These are phyloP conservation scores for Herpetomonas muscarum DNA, from an alignment of 208 protist species.

Conservation along the genomic window DNA sequence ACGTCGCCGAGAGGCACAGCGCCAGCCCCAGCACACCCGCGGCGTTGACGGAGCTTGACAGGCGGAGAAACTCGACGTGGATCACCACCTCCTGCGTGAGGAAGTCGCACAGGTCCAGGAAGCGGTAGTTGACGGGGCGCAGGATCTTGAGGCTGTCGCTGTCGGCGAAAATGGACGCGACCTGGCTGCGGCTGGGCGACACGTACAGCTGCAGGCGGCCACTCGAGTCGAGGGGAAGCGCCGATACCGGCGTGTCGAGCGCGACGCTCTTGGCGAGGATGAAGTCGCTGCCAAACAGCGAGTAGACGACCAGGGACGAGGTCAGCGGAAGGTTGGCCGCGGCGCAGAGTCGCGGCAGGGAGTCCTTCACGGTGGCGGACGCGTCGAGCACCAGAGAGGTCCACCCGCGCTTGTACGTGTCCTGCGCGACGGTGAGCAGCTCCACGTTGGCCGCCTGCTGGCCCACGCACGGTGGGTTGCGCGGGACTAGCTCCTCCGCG, in stretches of 20 bases:
- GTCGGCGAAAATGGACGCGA: slow-evolving; percentile 68
- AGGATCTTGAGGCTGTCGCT: slow-evolving; percentile 53
- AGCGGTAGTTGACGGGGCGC: slow-evolving; percentile 56
- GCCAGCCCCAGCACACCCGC: slow-evolving; percentile 57
- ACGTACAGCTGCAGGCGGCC: slow-evolving; percentile 55
- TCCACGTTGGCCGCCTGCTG: slow-evolving; percentile 19
- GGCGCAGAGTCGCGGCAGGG: slow-evolving; percentile 42
- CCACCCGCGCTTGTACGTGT: slow-evolving; percentile 29
- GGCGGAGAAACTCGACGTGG: slow-evolving; percentile 78
- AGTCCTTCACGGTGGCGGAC: slow-evolving; percentile 27
- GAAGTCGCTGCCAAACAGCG: slow-evolving; percentile 62
- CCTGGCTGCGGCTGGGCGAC: slow-evolving; percentile 36
- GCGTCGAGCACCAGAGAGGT: slow-evolving; percentile 21
- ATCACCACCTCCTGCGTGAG: slow-evolving; percentile 68
- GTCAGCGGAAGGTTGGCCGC: slow-evolving; percentile 35
- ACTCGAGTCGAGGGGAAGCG: slow-evolving; percentile 33
- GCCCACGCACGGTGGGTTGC: slow-evolving; percentile 8
- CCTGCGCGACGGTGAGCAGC: slow-evolving; percentile 32
- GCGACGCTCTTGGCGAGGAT: slow-evolving; percentile 43
- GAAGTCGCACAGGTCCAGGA: slow-evolving; percentile 69
- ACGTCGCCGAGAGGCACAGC: slow-evolving; percentile 41
- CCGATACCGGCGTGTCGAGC: slow-evolving; percentile 23
- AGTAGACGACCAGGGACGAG: slow-evolving; percentile 50
- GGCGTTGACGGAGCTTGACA: slow-evolving; percentile 58
- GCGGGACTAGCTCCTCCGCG: slow-evolving; percentile 36